Conservation (phyloP, 768 basidiomycete species). For the Collybia mongolica region DNA sequence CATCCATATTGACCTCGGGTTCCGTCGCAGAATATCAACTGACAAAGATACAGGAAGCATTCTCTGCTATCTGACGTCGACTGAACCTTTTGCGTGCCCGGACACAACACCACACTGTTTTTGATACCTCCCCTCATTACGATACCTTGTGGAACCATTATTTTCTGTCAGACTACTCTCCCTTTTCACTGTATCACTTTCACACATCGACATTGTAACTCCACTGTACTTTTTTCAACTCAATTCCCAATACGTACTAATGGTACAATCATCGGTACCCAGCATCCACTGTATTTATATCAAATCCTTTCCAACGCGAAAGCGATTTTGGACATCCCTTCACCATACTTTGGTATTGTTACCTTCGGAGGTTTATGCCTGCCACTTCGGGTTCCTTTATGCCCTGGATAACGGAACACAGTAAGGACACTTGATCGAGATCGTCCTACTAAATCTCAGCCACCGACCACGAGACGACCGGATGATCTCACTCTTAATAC, state of each 20-base stretch:
- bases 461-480: too few relatives aligned
- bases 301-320: too few relatives aligned
- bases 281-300: too few relatives aligned
- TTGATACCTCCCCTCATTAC: slow-evolving; percentile 11
- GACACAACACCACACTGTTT: neutral
- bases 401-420: too few relatives aligned
- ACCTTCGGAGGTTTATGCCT: neutral
- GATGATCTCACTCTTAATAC: too few relatives aligned
- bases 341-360: slow-evolving; percentile 1
- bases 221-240: too few relatives aligned
- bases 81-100: neutral
- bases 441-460: too few relatives aligned
- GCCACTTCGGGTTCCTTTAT: neutral
- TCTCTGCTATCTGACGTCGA: slow-evolving; percentile 31
- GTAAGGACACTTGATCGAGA: too few relatives aligned
- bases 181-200: neutral
- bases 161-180: neutral
- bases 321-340: neutral
- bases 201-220: neutral
- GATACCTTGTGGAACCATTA: slow-evolving; percentile 12
- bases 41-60: slow-evolving; percentile 45
- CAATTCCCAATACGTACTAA: too few relatives aligned
- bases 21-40: slow-evolving; percentile 38
- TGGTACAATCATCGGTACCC: too few relatives aligned
- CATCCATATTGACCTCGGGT: slow-evolving; percentile 6